phyloP scores from a whole-genome alignment of 805 yeast genomes.

The Candida nonsorbophila region DNA sequence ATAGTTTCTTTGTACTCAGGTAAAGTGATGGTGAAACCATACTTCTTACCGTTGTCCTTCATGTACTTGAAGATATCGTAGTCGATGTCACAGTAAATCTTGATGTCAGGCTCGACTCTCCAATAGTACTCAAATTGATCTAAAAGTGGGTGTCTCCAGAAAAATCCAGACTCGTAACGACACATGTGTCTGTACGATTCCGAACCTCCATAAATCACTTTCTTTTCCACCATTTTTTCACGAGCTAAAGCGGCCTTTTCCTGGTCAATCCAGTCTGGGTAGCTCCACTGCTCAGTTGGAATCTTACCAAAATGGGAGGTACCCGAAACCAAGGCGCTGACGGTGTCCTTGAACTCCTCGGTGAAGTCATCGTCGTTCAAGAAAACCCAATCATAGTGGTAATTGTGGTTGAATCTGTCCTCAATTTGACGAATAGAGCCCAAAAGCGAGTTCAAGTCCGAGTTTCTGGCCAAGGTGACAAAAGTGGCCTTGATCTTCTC shows the following conservation, averaged over 20 bases:
- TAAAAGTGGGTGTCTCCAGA: constrained; percentile 72
- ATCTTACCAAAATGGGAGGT: constrained; percentile 70
- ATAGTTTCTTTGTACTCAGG: constrained; percentile 83
- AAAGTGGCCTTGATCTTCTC: constrained; percentile 69
- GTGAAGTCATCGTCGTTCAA: constrained; percentile 82
- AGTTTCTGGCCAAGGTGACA: constrained; percentile 73
- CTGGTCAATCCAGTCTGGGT: constrained; percentile 77
- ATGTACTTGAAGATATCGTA: constrained; percentile 83
- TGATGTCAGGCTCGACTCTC: constrained; percentile 89
- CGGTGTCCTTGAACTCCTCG: constrained; percentile 70
- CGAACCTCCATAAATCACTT: constrained; percentile 70
- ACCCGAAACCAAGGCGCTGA: constrained; percentile 70
- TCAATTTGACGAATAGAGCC: constrained; percentile 73
- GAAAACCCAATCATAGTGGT: constrained; percentile 92
- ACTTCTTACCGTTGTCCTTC: constrained; percentile 70
- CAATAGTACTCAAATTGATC: constrained; percentile 84
- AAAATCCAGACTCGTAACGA: constrained; percentile 85
- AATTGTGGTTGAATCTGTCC: constrained; percentile 80
- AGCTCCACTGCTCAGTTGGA: constrained; percentile 84
- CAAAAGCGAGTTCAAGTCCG: constrained; percentile 58
- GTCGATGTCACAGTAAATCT: constrained; percentile 75
- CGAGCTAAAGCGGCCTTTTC: constrained; percentile 65
- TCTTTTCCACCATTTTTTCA: constrained; percentile 46
- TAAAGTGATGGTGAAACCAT: constrained; percentile 82
- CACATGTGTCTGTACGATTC: constrained; percentile 90